These are phyloP conservation scores for Fusarium palustre DNA, from an alignment of 2,329 filamentous ascomycete genomes.

Conservation along the genomic window DNA sequence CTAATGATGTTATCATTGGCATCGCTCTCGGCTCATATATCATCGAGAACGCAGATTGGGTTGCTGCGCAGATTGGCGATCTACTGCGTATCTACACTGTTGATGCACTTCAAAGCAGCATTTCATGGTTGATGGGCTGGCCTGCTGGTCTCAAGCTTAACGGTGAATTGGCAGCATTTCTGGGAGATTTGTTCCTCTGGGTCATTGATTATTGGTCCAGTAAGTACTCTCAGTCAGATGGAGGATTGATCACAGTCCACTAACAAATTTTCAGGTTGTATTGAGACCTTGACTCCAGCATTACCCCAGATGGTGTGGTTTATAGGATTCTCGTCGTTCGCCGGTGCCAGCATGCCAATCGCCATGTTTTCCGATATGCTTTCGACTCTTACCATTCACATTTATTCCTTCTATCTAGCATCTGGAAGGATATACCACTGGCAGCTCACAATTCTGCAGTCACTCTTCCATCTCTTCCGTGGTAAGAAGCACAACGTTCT, in stretches of 20 bases:
- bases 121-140: conserved; percentile 95
- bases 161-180: conserved; percentile 89
- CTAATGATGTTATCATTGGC: conserved; percentile 98
- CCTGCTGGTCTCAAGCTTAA: conserved; percentile 96
- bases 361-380: conserved; percentile 94
- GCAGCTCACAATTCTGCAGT: conserved; percentile 96
- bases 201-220: conserved; percentile 98
- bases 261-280: conserved; percentile 68
- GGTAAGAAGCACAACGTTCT: conserved; percentile 98
- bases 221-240: conserved; percentile 55
- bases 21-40: conserved; percentile 97
- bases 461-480: conserved; percentile 97
- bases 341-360: conserved; percentile 95
- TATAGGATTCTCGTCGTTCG: conserved; percentile 94
- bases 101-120: conserved; percentile 86
- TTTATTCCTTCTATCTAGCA: conserved; percentile 97
- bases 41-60: conserved; percentile 90
- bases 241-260: not conserved
- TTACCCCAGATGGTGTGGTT: conserved; percentile 91
- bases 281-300: conserved; percentile 79
- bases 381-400: conserved; percentile 91
- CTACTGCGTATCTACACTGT: conserved; percentile 87
- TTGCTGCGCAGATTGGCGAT: conserved; percentile 81
- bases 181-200: conserved; percentile 96
- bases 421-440: conserved; percentile 98